A percentile compares a stretch with the other conserved stretches of the same genome.
These are phyloP conservation scores for Lactarius indigo DNA, from an alignment of 768 basidiomycete species.

Conservation along the genomic window DNA sequence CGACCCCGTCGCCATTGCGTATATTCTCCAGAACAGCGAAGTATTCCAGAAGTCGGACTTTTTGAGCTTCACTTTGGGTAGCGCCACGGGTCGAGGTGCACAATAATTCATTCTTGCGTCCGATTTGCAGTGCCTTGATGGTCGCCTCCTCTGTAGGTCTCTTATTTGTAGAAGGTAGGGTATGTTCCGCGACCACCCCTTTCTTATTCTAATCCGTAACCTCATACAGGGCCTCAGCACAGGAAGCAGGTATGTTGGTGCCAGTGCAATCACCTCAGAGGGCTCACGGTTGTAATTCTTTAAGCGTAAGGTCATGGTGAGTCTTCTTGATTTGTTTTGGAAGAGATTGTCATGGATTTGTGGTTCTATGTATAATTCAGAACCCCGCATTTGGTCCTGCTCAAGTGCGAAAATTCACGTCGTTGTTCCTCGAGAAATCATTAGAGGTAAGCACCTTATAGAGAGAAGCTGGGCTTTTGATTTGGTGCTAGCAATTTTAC, in stretches of 20 bases:
- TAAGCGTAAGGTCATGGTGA: constrained; percentile 19
- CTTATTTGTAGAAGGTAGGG: constrained; percentile 17
- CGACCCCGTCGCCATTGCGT: constrained; percentile 36
- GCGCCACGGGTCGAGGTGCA: constrained; percentile 18
- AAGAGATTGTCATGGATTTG: background rate
- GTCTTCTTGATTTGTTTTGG: background rate
- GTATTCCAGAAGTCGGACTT: constrained; percentile 34
- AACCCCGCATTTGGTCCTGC: constrained; percentile 30
- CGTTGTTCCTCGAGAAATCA: constrained; percentile 27
- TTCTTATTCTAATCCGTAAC: background rate
- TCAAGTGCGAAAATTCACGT: constrained; percentile 28
- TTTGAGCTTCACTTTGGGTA: constrained; percentile 16
- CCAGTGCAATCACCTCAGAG: no score
- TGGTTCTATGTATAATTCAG: constrained; percentile 6
- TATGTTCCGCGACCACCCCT: background rate
- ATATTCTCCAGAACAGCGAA: constrained; percentile 34
- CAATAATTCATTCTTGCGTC: background rate
- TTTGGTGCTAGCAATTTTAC: no score
- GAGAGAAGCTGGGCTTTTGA: background rate
- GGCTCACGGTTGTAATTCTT: background rate
- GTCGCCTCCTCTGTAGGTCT: background rate
- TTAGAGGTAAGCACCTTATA: constrained; percentile 22
- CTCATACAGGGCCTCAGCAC: constrained; percentile 12
- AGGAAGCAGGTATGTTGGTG: constrained; percentile 12
- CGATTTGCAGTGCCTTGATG: background rate